These are phyloP conservation scores for Mycocentrospora acerina DNA, from an alignment of 2,329 filamentous ascomycete genomes.

Conservation along the genomic window DNA sequence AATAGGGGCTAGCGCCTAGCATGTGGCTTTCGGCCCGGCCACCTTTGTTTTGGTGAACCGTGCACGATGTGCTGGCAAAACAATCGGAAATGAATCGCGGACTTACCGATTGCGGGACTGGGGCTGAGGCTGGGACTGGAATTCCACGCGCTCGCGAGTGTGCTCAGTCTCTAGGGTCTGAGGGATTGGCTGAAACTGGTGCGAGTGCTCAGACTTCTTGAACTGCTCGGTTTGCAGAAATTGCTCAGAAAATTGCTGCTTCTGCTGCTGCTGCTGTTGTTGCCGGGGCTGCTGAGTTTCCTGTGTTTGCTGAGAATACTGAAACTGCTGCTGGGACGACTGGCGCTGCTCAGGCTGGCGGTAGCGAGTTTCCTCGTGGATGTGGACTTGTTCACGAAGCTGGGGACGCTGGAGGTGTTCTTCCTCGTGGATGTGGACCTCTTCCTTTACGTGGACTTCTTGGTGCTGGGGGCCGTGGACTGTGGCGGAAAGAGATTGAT, in stretches of 20 bases:
- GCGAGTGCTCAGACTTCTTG: neutral
- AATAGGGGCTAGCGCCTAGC: slow-evolving; percentile 35
- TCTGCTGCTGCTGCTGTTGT: neutral
- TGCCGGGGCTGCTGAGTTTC: slow-evolving; percentile 7
- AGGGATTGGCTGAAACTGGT: neutral
- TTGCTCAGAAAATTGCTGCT: neutral
- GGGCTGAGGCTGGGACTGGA: slow-evolving; percentile 18
- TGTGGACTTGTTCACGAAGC: slow-evolving; percentile 36
- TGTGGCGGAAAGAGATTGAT: slow-evolving; percentile 53
- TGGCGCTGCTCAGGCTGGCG: slow-evolving; percentile 19
- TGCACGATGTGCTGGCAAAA: slow-evolving; percentile 31
- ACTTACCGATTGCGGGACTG: slow-evolving; percentile 36
- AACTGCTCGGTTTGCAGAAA: neutral
- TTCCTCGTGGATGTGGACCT: slow-evolving; percentile 81
- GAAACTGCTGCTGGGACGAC: neutral
- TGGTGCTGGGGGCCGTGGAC: slow-evolving; percentile 38
- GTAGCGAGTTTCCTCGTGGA: slow-evolving; percentile 37
- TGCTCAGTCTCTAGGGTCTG: neutral
- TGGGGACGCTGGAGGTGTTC: slow-evolving; percentile 62
- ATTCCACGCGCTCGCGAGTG: slow-evolving; percentile 26
- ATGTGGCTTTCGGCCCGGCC: slow-evolving; percentile 24
- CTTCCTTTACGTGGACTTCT: slow-evolving; percentile 70
- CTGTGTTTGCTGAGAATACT: slow-evolving; percentile 4
- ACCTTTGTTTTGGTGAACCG: slow-evolving; percentile 32
- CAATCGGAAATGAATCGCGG: slow-evolving; percentile 21